Percentiles rank a stretch among this genome's conserved stretches.
phyloP scores from a whole-genome alignment of 106 monocot species.

The Gastrodia elata region DNA sequence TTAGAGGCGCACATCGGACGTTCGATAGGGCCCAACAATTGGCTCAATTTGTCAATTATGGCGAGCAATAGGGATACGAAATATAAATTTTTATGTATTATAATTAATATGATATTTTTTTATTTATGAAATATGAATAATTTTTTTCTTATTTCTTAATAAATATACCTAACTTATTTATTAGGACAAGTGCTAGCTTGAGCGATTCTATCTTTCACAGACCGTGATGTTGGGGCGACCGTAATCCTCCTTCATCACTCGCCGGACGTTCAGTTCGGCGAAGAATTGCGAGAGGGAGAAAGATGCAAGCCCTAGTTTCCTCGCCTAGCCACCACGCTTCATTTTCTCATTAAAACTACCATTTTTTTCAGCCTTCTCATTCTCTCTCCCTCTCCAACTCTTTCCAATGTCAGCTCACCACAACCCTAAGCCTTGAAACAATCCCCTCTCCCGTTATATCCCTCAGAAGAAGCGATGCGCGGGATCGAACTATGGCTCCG shows the following conservation, averaged over 20 bases:
- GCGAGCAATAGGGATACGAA: too few relatives aligned
- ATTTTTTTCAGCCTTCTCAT: slow-evolving; percentile 1
- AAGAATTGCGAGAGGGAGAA: not conserved
- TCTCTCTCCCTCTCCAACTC: slow-evolving; percentile 2
- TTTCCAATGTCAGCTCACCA: not conserved
- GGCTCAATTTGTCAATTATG: too few relatives aligned
- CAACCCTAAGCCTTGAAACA: slow-evolving; percentile 21
- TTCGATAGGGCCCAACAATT: too few relatives aligned
- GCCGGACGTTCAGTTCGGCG: not conserved
- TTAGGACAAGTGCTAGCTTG: too few relatives aligned
- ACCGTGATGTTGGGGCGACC: too few relatives aligned
- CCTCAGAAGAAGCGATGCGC: slow-evolving; percentile 20
- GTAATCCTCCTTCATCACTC: not conserved
- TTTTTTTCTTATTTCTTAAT: too few relatives aligned
- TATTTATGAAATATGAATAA: too few relatives aligned
- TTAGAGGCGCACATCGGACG: too few relatives aligned
- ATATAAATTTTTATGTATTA: too few relatives aligned
- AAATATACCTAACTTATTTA: too few relatives aligned
- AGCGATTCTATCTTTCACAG: too few relatives aligned
- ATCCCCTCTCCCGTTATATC: not conserved
- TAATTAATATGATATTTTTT: too few relatives aligned
- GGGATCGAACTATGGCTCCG: slow-evolving; percentile 45
- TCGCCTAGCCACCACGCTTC: not conserved
- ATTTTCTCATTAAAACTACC: not conserved
- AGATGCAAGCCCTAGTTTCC: not conserved